Percentiles rank a stretch among this genome's conserved stretches.
These are phyloP conservation scores for Neofusicoccum parvum DNA, from an alignment of 2,329 filamentous ascomycete genomes.

Conservation along the genomic window DNA sequence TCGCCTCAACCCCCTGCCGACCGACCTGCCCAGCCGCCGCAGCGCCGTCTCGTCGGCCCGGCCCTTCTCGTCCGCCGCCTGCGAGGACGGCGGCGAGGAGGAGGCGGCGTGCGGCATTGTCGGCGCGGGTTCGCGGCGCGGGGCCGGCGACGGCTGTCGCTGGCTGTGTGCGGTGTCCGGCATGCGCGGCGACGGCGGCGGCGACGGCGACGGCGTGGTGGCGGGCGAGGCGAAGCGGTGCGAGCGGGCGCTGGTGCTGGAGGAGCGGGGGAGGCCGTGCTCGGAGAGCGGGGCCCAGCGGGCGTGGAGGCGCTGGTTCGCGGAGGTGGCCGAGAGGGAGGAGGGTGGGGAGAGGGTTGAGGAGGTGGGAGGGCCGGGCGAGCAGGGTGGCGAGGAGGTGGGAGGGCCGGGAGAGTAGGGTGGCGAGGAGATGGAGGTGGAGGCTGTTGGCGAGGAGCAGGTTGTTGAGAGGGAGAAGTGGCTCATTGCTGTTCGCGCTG, in stretches of 20 bases:
- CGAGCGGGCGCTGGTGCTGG: background rate
- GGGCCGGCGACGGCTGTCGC: too few species aligned
- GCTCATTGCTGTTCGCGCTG: background rate
- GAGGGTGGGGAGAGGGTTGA: background rate
- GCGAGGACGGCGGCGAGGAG: too few species aligned
- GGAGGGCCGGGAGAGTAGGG: background rate
- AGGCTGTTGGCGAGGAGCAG: background rate
- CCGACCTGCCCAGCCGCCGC: background rate
- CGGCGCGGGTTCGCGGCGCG: background rate
- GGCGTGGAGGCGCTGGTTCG: background rate
- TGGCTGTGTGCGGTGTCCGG: too few species aligned
- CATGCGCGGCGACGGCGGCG: background rate
- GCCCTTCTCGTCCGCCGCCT: background rate
- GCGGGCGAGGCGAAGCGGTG: background rate
- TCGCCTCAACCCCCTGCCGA: background rate
- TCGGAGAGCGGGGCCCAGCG: constrained; percentile 1
- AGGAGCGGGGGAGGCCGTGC: constrained; percentile 7
- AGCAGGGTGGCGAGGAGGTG: background rate
- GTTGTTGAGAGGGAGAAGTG: background rate
- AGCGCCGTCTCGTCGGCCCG: background rate
- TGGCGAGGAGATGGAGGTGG: background rate
- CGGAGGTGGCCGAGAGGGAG: too few species aligned
- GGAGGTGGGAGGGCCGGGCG: background rate
- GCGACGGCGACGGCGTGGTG: background rate
- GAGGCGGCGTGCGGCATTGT: background rate